Conservation (phyloP, 2,329 filamentous ascomycete species). For the Fonsecaea monophora region DNA sequence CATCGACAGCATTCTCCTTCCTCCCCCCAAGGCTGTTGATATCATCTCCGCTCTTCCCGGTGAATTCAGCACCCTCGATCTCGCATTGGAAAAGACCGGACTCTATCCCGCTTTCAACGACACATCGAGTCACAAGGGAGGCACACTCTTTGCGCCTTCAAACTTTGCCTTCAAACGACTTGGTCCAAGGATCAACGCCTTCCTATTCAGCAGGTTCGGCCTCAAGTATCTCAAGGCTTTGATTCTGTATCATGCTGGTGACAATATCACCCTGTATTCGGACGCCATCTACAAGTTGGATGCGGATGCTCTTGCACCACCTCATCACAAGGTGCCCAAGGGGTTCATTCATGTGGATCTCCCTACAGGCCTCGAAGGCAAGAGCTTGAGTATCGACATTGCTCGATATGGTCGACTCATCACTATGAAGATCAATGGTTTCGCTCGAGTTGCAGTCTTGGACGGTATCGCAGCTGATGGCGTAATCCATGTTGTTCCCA, state of each 20-base stretch:
- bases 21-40: slow-evolving; percentile 69
- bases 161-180: slow-evolving; percentile 82
- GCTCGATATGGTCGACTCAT: slow-evolving; percentile 71
- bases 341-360: slow-evolving; percentile 68
- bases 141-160: slow-evolving; percentile 80
- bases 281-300: slow-evolving; percentile 74
- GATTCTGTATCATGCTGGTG: slow-evolving; percentile 78
- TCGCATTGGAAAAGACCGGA: slow-evolving; percentile 76
- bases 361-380: slow-evolving; percentile 72
- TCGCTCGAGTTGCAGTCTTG: slow-evolving; percentile 67
- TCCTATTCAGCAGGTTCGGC: slow-evolving; percentile 80
- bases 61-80: slow-evolving; percentile 78
- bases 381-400: slow-evolving; percentile 74
- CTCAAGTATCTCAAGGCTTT: slow-evolving; percentile 77
- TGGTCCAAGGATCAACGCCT: slow-evolving; percentile 75
- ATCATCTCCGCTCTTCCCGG: slow-evolving; percentile 71
- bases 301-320: slow-evolving; percentile 18
- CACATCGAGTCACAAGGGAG: slow-evolving; percentile 64
- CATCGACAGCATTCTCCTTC: slow-evolving; percentile 75
- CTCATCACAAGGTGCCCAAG: slow-evolving; percentile 44
- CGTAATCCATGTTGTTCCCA: slow-evolving; percentile 77
- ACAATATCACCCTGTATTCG: slow-evolving; percentile 78
- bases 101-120: slow-evolving; percentile 68
- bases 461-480: slow-evolving; percentile 80
- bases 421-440: slow-evolving; percentile 77